These are phyloP conservation scores for Paramecium sonneborni DNA, from an alignment of 73 alveolate genomes.

Conservation along the genomic window DNA sequence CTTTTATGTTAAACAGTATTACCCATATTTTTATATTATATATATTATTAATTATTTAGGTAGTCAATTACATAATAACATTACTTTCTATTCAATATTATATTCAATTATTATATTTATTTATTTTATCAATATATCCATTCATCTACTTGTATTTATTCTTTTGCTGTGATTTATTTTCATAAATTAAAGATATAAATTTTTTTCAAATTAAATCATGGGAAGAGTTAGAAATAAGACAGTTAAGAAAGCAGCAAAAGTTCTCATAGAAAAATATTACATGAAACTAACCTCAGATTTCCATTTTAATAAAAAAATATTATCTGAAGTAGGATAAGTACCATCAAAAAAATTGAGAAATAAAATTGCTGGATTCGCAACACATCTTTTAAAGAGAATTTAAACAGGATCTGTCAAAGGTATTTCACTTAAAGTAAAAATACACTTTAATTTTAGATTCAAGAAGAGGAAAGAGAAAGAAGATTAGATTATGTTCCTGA, in stretches of 20 bases:
- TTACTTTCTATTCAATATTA: neutral
- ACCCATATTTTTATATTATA: slow-evolving; percentile 7
- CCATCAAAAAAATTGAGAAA: slow-evolving; percentile 94
- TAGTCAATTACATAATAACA: neutral
- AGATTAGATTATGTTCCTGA: slow-evolving; percentile 71
- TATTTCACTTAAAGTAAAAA: slow-evolving; percentile 93
- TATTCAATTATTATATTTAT: neutral
- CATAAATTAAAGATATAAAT: slow-evolving; percentile 33
- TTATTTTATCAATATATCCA: neutral
- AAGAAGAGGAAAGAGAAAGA: slow-evolving; percentile 79
- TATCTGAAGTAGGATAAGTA: slow-evolving; percentile 93
- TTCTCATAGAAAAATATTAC: slow-evolving; percentile 92
- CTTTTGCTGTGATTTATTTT: neutral
- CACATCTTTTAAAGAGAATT: slow-evolving; percentile 96
- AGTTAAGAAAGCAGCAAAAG: slow-evolving; percentile 96
- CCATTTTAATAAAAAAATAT: slow-evolving; percentile 96
- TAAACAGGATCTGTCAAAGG: slow-evolving; percentile 98
- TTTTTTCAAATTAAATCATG: slow-evolving; percentile 65
- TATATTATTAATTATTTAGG: neutral
- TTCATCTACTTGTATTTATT: neutral
- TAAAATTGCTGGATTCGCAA: slow-evolving; percentile 94
- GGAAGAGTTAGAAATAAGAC: slow-evolving; percentile 99
- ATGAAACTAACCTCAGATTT: slow-evolving; percentile 93
- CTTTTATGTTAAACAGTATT: slow-evolving; percentile 16
- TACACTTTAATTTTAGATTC: slow-evolving; percentile 86